A percentile compares a stretch with the other conserved stretches of the same genome.
These are phyloP conservation scores for Fagopyrum tataricum DNA, from an alignment of 148 eudicot genomes.

Conservation along the genomic window DNA sequence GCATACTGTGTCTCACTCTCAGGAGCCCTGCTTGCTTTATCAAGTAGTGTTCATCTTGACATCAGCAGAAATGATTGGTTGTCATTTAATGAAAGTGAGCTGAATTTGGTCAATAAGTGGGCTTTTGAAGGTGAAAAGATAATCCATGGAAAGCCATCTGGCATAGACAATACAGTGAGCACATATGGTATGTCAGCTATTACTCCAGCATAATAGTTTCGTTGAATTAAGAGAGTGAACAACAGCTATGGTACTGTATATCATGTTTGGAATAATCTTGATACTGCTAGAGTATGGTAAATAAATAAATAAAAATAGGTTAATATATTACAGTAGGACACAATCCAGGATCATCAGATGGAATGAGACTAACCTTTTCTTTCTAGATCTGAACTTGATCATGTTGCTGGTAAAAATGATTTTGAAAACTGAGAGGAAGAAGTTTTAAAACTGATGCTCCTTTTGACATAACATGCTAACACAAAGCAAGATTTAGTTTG, in stretches of 20 bases:
- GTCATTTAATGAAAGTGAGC: constrained; percentile 45
- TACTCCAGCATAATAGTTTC: not conserved
- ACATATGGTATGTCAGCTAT: constrained; percentile 67
- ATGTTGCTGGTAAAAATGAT: not conserved
- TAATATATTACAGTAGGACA: not conserved
- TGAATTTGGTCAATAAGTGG: constrained; percentile 85
- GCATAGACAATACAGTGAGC: constrained; percentile 96
- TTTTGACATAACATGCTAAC: not conserved
- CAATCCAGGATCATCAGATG: not conserved
- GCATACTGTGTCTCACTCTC: constrained; percentile 89
- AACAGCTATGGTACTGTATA: not conserved
- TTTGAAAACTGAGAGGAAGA: not conserved
- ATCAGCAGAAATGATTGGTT: constrained; percentile 56
- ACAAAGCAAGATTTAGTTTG: not conserved
- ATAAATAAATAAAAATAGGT: not conserved
- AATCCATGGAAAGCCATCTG: constrained; percentile 96
- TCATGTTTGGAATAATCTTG: not conserved
- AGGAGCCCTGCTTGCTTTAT: constrained; percentile 69
- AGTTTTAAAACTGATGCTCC: not conserved
- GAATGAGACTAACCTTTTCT: not conserved
- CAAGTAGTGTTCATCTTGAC: constrained; percentile 45
- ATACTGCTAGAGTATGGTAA: not conserved
- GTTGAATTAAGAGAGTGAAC: not conserved
- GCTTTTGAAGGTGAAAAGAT: constrained; percentile 97
- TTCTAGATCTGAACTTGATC: too few relatives aligned